Base-by-base conservation (phyloP, 2,329 filamentous ascomycete genomes). In the Orbilia ellipsospora region DNA sequence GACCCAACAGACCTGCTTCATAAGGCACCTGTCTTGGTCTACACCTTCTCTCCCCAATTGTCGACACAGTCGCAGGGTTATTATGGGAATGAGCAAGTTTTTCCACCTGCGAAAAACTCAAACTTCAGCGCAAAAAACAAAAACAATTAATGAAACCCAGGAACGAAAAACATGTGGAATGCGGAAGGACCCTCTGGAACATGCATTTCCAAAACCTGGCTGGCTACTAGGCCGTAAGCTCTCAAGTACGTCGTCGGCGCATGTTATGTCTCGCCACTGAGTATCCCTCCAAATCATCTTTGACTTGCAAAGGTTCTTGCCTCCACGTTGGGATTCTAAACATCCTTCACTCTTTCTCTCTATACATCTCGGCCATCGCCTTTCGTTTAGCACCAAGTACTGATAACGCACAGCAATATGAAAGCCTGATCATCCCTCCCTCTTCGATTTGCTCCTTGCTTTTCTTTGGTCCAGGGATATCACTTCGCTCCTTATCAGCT, bases 71-170 rank as follows among this genome's bases (percentile, higher is more conserved):
- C 48, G 20, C 23, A 23, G 23, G n/a, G 23, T 26, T 52, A 36
- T 59, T 63, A 36, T 15, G 56, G 64, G 59, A 64, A 75, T 75
- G 72, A 54, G 64, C 72, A 16, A 42, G 48, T 74, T 74, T 74
- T 42, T 45, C 31, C 56, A 16, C 16, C 20, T 52, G 63, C 23
- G 40, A 59, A 55, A 64, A 45, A 31, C 18, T 40, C 31, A 51
- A 16, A 31, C 44, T 31, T 10, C 45, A 54, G 3, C 13, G 23
- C 18, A 50, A 57, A 52, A 50, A n/a, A 23, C 23, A 23, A 45
- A 50, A 62, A 7, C 3, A 36, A 36, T 7, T 10, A 36, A 4
- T 55, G 48, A 62, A 56, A 48, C 50, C 48, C 54, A 65, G 52
- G 45, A 64, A 68, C 45, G 31, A 48, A 57, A 62, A 15, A 44